These are phyloP conservation scores for Zizania palustris DNA, from an alignment of 202 grass and related monocot genomes.

Conservation along the genomic window DNA sequence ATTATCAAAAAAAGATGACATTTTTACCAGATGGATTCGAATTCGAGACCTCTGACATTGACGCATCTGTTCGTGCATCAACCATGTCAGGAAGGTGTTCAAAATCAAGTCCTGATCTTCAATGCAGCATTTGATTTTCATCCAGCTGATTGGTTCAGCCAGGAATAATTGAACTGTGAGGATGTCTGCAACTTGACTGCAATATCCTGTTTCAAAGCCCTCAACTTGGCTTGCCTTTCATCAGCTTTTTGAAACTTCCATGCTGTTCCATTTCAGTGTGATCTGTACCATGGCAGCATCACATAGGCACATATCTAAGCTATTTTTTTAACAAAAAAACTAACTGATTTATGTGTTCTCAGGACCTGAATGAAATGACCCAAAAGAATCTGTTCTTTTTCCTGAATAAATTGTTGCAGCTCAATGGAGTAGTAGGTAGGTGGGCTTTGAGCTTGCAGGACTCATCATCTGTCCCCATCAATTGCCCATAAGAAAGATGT, in stretches of 20 bases:
- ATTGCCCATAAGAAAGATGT: not conserved
- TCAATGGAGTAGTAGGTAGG: conserved; percentile 6
- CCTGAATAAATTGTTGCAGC: not conserved
- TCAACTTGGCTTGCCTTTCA: not conserved
- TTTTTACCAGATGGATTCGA: not conserved
- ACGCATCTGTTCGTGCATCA: not conserved
- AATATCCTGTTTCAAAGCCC: not conserved
- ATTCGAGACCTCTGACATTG: not conserved
- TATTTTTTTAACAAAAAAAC: no score
- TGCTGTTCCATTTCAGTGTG: not conserved
- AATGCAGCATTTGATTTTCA: not conserved
- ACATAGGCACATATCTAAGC: no score
- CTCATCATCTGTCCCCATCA: conserved; percentile 20
- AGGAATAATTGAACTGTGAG: no score
- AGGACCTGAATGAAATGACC: no score
- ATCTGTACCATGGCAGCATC: no score
- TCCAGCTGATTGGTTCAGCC: not conserved
- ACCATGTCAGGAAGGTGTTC: not conserved
- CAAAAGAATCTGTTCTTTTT: not conserved
- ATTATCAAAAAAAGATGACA: not conserved
- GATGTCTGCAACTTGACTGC: not conserved
- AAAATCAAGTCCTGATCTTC: not conserved
- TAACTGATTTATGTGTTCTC: no score
- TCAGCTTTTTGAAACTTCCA: not conserved
- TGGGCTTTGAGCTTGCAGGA: not conserved